phyloP scores from a whole-genome alignment of 2,329 filamentous ascomycete genomes.

The Penicillium sp. region DNA sequence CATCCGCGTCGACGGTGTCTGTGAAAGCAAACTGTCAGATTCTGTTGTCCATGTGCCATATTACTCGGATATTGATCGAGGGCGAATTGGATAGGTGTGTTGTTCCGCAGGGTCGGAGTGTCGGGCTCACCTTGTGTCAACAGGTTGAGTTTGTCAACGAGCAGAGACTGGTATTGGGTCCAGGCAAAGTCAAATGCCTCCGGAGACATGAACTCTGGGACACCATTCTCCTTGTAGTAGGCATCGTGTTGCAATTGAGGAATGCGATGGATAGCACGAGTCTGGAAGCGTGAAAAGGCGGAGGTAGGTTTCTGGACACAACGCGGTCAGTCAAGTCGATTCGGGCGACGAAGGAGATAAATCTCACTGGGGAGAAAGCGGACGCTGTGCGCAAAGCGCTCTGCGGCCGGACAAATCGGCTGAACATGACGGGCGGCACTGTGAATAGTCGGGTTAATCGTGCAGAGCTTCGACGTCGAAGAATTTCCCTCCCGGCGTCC shows the following conservation, averaged over 20 bases:
- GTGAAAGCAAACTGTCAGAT: constrained; percentile 7
- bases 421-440: constrained; percentile 40
- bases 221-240: constrained; percentile 51
- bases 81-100: background rate
- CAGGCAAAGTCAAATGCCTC: constrained; percentile 74
- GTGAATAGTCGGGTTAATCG: constrained; percentile 19
- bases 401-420: constrained; percentile 46
- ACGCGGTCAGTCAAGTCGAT: constrained; percentile 21
- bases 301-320: constrained; percentile 34
- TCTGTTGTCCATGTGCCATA: background rate
- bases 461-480: constrained; percentile 28
- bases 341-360: constrained; percentile 7
- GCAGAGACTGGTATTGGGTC: constrained; percentile 73
- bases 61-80: background rate
- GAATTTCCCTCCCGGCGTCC: constrained; percentile 36
- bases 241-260: constrained; percentile 51
- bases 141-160: constrained; percentile 74
- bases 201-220: constrained; percentile 69
- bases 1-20: constrained; percentile 66
- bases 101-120: constrained; percentile 5
- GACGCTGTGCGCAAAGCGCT: constrained; percentile 43
- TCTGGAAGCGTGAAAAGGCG: constrained; percentile 39
- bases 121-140: constrained; percentile 64
- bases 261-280: constrained; percentile 45
- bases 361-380: constrained; percentile 36